Evolutionary conservation across 768 basidiomycete genomes (phyloP).

Genomic region (Cystofilobasidium capitatum): DNA sequence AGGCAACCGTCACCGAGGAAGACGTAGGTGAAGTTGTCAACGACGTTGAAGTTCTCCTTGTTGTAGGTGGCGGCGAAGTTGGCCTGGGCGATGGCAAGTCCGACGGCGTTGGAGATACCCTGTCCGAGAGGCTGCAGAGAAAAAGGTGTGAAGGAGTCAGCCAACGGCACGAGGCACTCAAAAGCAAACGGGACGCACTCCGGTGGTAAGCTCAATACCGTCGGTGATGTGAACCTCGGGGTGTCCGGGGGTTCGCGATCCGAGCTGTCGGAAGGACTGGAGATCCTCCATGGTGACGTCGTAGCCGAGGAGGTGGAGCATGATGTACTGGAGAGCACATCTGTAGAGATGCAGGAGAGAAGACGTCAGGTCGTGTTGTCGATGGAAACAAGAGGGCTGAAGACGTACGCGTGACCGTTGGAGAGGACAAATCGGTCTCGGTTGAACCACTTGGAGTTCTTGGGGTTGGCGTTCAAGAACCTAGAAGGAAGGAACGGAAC

Average conservation of each 20-base stretch:
- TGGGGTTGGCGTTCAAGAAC: conserved; percentile 80
- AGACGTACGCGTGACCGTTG: conserved; percentile 60
- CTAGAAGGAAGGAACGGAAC: conserved; percentile 39
- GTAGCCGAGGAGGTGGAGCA: conserved; percentile 86
- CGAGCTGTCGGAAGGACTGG: conserved; percentile 83
- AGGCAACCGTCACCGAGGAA: conserved; percentile 93
- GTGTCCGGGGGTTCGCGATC: conserved; percentile 85
- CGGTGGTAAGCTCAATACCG: conserved; percentile 66
- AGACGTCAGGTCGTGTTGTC: conserved; percentile 20
- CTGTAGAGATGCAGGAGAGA: conserved; percentile 41
- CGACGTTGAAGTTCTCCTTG: conserved; percentile 62
- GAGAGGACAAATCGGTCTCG: conserved; percentile 95
- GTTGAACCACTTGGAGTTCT: conserved; percentile 86
- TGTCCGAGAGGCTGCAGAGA: conserved; percentile 91
- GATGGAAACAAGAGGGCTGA: neutral
- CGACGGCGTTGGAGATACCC: conserved; percentile 78
- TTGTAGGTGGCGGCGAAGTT: conserved; percentile 85
- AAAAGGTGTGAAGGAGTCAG: too few relatives aligned
- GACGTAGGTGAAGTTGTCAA: conserved; percentile 83
- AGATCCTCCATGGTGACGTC: conserved; percentile 85
- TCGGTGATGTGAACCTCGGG: conserved; percentile 67
- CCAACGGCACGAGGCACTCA: too few relatives aligned
- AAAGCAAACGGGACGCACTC: too few relatives aligned
- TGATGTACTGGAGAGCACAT: conserved; percentile 85
- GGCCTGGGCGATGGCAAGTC: conserved; percentile 83